A percentile compares a stretch with the other conserved stretches of the same genome.
These are phyloP conservation scores for Dissophora ornata DNA, from an alignment of 192 early-diverging fungal genomes.

Conservation along the genomic window DNA sequence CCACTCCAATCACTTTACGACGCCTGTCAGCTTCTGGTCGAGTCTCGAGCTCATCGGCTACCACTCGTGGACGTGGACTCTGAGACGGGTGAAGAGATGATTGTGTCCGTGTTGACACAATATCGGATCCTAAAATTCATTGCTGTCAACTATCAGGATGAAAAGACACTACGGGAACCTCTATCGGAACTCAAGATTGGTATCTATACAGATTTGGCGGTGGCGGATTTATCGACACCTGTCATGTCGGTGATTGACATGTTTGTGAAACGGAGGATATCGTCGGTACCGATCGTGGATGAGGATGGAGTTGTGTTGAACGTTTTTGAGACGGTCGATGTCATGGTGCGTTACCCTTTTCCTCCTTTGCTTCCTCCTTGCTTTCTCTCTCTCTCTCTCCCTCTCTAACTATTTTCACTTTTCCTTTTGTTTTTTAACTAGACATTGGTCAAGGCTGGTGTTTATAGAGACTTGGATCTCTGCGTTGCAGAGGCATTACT, in stretches of 20 bases:
- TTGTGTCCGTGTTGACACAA: constrained; percentile 92
- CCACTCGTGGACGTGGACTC: constrained; percentile 88
- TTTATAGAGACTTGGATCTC: constrained; percentile 83
- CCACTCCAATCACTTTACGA: constrained; percentile 90
- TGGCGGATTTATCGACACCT: constrained; percentile 80
- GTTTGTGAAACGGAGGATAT: constrained; percentile 92
- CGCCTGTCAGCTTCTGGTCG: constrained; percentile 81
- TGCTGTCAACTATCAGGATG: constrained; percentile 81
- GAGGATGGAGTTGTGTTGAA: constrained; percentile 85
- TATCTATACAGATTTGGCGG: constrained; percentile 85
- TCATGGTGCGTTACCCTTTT: too few species aligned
- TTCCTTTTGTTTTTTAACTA: constrained; percentile 27
- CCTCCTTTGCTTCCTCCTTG: too few species aligned
- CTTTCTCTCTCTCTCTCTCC: too few species aligned
- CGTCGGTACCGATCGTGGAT: constrained; percentile 94
- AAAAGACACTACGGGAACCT: constrained; percentile 70
- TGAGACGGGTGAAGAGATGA: constrained; percentile 80
- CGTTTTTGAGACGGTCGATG: constrained; percentile 97
- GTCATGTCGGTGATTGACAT: constrained; percentile 92
- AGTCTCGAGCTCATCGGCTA: constrained; percentile 87
- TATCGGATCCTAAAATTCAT: constrained; percentile 91
- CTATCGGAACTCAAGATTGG: constrained; percentile 88
- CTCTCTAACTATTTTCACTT: too few species aligned
- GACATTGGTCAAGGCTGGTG: constrained; percentile 74
- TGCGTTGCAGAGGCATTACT: constrained; percentile 88